Percentiles rank a stretch among this genome's conserved stretches.
phyloP scores from a whole-genome alignment of 2,329 filamentous ascomycete species.

The Elsinoe batatas region DNA sequence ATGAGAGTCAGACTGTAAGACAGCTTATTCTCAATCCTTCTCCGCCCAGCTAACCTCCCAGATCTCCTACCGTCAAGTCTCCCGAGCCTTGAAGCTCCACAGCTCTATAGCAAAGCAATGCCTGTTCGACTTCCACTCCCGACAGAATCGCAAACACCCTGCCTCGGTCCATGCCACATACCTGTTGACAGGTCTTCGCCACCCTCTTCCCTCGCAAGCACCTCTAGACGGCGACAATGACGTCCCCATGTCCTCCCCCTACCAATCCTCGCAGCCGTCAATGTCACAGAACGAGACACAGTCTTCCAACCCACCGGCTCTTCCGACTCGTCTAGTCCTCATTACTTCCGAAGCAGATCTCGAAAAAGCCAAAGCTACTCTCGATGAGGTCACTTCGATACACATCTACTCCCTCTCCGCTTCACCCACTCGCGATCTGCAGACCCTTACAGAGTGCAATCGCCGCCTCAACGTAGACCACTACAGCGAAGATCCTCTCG shows the following conservation, averaged over 20 bases:
- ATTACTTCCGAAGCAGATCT: slow-evolving; percentile 65
- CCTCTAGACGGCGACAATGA: neutral
- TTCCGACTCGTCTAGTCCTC: slow-evolving; percentile 41
- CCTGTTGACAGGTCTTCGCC: slow-evolving; percentile 52
- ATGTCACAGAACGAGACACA: slow-evolving; percentile 57
- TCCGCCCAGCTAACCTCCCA: slow-evolving; percentile 30
- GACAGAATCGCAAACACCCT: slow-evolving; percentile 64
- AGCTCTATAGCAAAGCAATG: slow-evolving; percentile 85
- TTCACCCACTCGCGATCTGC: slow-evolving; percentile 55
- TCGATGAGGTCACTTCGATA: slow-evolving; percentile 64
- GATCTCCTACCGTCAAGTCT: slow-evolving; percentile 81
- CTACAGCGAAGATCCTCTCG: slow-evolving; percentile 49
- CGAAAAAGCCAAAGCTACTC: slow-evolving; percentile 55
- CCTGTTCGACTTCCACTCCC: slow-evolving; percentile 74
- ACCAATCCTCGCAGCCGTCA: slow-evolving; percentile 43
- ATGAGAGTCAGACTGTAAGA: slow-evolving; percentile 62
- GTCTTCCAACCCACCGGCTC: neutral
- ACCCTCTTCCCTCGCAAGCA: neutral
- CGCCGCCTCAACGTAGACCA: slow-evolving; percentile 51
- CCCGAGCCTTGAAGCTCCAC: slow-evolving; percentile 72
- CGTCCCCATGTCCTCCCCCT: slow-evolving; percentile 4
- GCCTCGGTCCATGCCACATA: slow-evolving; percentile 86
- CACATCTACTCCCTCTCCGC: slow-evolving; percentile 81
- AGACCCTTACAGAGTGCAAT: slow-evolving; percentile 60
- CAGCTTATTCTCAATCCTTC: neutral